phyloP scores from a whole-genome alignment of 306 rosid genomes.

The Spatholobus suberectus region DNA sequence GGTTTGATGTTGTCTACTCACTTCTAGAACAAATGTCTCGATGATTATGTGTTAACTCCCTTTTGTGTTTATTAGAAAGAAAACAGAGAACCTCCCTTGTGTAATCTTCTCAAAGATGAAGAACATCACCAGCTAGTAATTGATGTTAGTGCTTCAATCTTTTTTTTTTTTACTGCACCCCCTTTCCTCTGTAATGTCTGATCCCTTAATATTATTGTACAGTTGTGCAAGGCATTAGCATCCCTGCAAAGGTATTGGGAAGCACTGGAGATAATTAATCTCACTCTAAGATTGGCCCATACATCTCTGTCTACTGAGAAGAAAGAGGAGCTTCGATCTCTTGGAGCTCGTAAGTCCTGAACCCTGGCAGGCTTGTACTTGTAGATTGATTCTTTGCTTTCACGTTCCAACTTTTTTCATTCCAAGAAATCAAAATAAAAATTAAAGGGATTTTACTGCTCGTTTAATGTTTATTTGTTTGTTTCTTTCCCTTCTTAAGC shows the following conservation, averaged over 20 bases:
- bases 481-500: conserved; percentile 11
- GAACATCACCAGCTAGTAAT: conserved; percentile 71
- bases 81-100: conserved; percentile 66
- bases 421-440: conserved; percentile 29
- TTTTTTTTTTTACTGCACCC: background rate
- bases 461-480: background rate
- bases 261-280: conserved; percentile 82
- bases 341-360: conserved; percentile 79
- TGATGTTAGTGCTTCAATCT: conserved; percentile 64
- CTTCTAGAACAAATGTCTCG: conserved; percentile 31
- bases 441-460: background rate
- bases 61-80: conserved; percentile 42
- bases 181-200: conserved; percentile 24
- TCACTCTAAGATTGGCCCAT: conserved; percentile 65
- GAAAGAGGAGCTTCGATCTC: conserved; percentile 81
- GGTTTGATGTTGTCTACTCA: background rate
- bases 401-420: conserved; percentile 19
- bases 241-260: conserved; percentile 75
- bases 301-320: conserved; percentile 60
- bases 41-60: conserved; percentile 24
- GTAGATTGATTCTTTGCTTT: conserved; percentile 8
- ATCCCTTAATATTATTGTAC: conserved; percentile 40
- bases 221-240: conserved; percentile 90
- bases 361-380: conserved; percentile 20
- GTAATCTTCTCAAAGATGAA: conserved; percentile 71